Base-by-base conservation (phyloP, 2,329 filamentous ascomycete species). In the Calcarisporium arbuscula region DNA sequence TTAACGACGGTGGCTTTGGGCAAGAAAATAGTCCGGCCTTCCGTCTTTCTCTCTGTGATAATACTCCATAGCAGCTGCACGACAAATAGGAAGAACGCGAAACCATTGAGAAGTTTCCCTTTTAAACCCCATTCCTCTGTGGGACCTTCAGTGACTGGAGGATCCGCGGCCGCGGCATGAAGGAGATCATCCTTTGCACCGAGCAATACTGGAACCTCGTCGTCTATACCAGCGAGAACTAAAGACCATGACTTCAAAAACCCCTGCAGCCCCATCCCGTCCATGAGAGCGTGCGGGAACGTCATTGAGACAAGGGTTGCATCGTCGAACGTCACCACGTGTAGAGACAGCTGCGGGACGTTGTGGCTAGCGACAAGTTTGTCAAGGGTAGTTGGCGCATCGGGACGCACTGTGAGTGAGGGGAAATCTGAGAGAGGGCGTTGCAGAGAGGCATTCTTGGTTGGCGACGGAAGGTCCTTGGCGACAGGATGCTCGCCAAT, bases 321-420 rank as follows among this genome's bases (percentile, higher is more conserved):
- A 36, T 76, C 65, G 4, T 43, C 47, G 44, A 74, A 74, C 0
- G 61, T 60, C 4, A 61, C 58, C 27, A 74, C 52, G 40, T 70
- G 67, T 5, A 74, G 49, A 4, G 57, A 57, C 4, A 74, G 47
- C 43, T 65, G 64, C 1, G 68, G 68, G 12, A 45, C 47, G 42
- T 71, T 67, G 4, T 46, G 40, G 23, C 50, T 45, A n/a, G n/a
- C n/a, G 6, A 67, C 27, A 39, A 61, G 67, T 34, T 69, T 64
- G 4, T 56, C 47, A 1, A 68, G 38, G 6, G 42, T 54, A 12
- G 18, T 34, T 23, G 38, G 45, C 4, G 23, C 23, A 8, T 32
- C 38, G n/a, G 36, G 10, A 9, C 15, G 33, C 12, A 15, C n/a
- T 12, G 30, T 19, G 22, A 40, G 30, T 17, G 29, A 16, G 1